Evolutionary conservation across 495 filamentous ascomycete genomes (phyloP).

Genomic region (Durotheca rogersii): DNA sequence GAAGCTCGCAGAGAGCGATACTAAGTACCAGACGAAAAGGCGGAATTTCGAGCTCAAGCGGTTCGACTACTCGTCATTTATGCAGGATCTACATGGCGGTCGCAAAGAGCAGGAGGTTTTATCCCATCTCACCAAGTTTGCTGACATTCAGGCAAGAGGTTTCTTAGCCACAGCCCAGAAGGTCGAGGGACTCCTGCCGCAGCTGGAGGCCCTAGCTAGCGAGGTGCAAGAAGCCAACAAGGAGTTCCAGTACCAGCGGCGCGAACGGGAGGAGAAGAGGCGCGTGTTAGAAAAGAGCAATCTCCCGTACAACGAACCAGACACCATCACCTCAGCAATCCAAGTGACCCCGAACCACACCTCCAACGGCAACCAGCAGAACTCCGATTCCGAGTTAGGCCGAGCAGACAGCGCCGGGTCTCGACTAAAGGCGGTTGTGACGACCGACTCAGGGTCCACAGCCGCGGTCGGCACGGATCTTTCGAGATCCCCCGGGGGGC

Average conservation of each 20-base stretch:
- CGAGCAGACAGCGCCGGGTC: conserved; percentile 73
- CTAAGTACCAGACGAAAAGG: conserved; percentile 92
- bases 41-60: conserved; percentile 94
- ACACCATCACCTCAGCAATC: conserved; percentile 37
- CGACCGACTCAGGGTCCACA: conserved; percentile 31
- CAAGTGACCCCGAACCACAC: conserved; percentile 25
- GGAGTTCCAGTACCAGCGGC: conserved; percentile 89
- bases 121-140: conserved; percentile 92
- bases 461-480: conserved; percentile 35
- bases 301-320: conserved; percentile 77
- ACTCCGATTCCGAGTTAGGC: conserved; percentile 64
- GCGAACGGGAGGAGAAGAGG: conserved; percentile 91
- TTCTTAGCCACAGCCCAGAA: conserved; percentile 82
- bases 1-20: conserved; percentile 89
- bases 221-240: conserved; percentile 93
- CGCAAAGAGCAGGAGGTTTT: conserved; percentile 97
- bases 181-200: conserved; percentile 82
- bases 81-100: conserved; percentile 96
- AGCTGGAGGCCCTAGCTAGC: conserved; percentile 84
- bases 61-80: conserved; percentile 98
- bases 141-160: conserved; percentile 81
- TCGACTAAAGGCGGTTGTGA: conserved; percentile 53
- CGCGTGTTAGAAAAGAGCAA: conserved; percentile 85
- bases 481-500: conserved; percentile 48
- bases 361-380: conserved; percentile 45